Evolutionary conservation across 495 filamentous ascomycete species (phyloP), one percentile per base, ranked within the genome.

Genomic region (Aspergillus sclerotioniger): DNA sequence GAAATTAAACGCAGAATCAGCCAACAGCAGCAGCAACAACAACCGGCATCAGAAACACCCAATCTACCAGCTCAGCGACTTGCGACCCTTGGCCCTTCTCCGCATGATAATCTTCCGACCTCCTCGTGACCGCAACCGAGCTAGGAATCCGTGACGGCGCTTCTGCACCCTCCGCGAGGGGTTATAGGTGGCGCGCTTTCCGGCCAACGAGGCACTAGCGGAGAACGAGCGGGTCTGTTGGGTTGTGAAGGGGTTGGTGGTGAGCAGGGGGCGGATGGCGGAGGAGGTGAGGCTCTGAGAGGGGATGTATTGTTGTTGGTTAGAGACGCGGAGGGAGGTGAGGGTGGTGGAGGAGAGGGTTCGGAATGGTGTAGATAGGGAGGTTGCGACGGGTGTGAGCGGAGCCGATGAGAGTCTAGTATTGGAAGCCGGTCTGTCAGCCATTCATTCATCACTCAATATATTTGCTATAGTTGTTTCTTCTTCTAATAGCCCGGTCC

Each of bases 101-200:
- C 86, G 76, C 63, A 67, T 75, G 61, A 90, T 46, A 35, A 80
- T 80, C 70, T 74, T 76, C 59, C 84, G 70, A 10, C 83, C 87
- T 29, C 77, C 82, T 62, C 78, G 72, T 20, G 78, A 80, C 65
- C 74, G 73, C 56, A 85, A 61, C 57, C 88, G 66, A 13, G 82
- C 73, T 69, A 90, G 71, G 71, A 88, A 90, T 0, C 88, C 88
- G 70, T 84, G 82, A 57, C 88, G 76, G 58, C 88, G 76, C 75
- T 90, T 91, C 68, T 88, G 80, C 44, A 91, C 87, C 50, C 81
- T 70, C 59, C 89, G 86, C 51, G 81, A 86, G 4, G 87, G 87
- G 48, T 82, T 80, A 63, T 79, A 90, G 5, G 88, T 90, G 56
- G 81, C 64, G 56, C 88, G 76, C 41, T 77, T 81, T 12, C 77